Conservation (phyloP, 192 early-diverging fungal species). For the Linnemannia zychae region DNA sequence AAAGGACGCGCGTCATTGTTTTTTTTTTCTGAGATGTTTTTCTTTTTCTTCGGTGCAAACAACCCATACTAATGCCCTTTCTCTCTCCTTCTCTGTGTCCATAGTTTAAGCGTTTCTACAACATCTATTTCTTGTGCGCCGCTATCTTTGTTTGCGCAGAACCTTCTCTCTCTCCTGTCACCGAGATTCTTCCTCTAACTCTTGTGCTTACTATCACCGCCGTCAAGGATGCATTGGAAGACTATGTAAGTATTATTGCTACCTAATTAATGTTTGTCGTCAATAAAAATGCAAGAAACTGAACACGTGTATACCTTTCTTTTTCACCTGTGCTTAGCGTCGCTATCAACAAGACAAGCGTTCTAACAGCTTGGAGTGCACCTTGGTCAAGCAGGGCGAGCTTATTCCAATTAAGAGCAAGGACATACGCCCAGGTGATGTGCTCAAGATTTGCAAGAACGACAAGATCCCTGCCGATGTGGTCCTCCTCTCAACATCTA, state of each 20-base stretch:
- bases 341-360: constrained; percentile 49
- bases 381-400: constrained; percentile 33
- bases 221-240: constrained; percentile 92
- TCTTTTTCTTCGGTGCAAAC: neutral
- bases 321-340: constrained; percentile 19
- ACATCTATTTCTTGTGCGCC: constrained; percentile 50
- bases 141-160: constrained; percentile 55
- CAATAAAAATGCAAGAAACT: constrained; percentile 63
- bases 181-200: constrained; percentile 66
- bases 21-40: constrained; percentile 5
- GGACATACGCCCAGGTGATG: constrained; percentile 91
- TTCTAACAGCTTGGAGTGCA: constrained; percentile 42
- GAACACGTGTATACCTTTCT: constrained; percentile 36
- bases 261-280: constrained; percentile 23
- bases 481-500: constrained; percentile 86
- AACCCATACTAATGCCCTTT: neutral
- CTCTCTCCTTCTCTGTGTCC: neutral
- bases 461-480: constrained; percentile 94
- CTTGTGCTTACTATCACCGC: constrained; percentile 89
- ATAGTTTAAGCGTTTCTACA: constrained; percentile 55
- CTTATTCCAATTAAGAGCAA: constrained; percentile 71
- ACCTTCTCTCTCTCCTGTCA: constrained; percentile 49
- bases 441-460: constrained; percentile 87
- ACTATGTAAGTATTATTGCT: constrained; percentile 63
- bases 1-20: neutral